Evolutionary conservation across 352 stramenopile species (phyloP), one percentile per base, ranked within the genome.

Genomic region (Globisporangium abappressorium): DNA sequence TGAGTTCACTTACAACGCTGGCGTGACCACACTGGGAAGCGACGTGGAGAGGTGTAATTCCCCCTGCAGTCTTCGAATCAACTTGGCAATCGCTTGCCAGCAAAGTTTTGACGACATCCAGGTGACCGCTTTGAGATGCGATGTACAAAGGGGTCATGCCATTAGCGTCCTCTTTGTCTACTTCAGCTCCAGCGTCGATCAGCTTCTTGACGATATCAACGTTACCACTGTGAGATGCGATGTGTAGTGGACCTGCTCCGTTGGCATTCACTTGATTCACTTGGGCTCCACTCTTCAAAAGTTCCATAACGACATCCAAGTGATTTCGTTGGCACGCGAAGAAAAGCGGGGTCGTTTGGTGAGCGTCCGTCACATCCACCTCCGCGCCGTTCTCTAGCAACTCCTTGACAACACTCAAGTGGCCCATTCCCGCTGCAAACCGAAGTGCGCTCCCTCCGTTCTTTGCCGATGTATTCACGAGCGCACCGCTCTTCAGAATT

Each of bases 301-400:
- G 53, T 34, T 14, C 14, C 14, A 9, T 33, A 2, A 60, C 47
- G 20, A 24, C 30, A 7, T 41, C 49, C 22, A 24, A 28, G 11
- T 38, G 53, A n/a, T 26, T 26, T 5, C 15, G 53, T 22, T 58
- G 53, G 26, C 53, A 58, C 26, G 53, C 53, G 26, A 12, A 5
- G 28, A 38, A 58, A 28, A 58, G 53, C 7, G 53, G 53, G 24
- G 53, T 38, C 53, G 34, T 58, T 24, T 38, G 53, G 28, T 58
- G 53, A 38, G 53, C 53, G 14, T 58, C 53, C 34, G 26, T 12
- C 26, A 3, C 33, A 15, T 49, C 28, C n/a, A 49, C 57, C 5
- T 51, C 6, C 8, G 57, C 57, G n/a, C 33, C 33, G 57, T n/a
- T 63, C 9, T 63, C 18, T 20, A 63, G 98, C 98, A 75, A 24